Conservation (phyloP, 805 yeast genomes). For the Komagataella phaffii region DNA sequence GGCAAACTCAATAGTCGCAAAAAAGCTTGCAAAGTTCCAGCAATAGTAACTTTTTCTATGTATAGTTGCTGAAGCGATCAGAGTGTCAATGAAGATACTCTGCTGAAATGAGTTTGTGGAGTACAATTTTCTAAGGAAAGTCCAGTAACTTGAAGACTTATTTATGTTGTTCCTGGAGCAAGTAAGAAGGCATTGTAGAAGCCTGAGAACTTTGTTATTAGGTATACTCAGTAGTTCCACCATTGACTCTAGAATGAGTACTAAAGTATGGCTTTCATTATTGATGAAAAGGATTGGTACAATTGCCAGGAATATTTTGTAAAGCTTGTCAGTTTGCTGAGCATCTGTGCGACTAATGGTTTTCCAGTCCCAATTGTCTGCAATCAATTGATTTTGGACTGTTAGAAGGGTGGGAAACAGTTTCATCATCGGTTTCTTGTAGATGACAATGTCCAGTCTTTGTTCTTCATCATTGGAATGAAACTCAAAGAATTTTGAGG, state of each 20-base stretch:
- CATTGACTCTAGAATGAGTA: slow-evolving; percentile 1
- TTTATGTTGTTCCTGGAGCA: slow-evolving; percentile 15
- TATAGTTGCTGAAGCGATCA: slow-evolving; percentile 19
- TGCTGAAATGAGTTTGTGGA: background rate
- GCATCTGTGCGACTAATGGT: background rate
- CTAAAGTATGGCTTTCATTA: slow-evolving; percentile 15
- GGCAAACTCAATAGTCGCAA: slow-evolving; percentile 4
- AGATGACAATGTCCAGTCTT: background rate
- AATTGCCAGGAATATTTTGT: slow-evolving; percentile 6
- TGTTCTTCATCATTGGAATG: background rate
- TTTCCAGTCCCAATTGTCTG: background rate
- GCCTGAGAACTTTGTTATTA: background rate
- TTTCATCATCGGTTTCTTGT: background rate
- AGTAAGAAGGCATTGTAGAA: slow-evolving; percentile 9
- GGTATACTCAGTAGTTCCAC: background rate
- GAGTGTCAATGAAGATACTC: slow-evolving; percentile 4
- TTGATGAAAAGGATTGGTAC: slow-evolving; percentile 14
- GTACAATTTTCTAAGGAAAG: slow-evolving; percentile 8
- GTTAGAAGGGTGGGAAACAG: background rate
- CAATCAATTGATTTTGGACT: background rate
- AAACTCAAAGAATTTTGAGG: background rate
- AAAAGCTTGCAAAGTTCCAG: slow-evolving; percentile 23
- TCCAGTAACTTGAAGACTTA: slow-evolving; percentile 21
- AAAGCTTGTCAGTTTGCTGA: background rate
- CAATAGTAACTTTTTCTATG: slow-evolving; percentile 39